Percentiles rank a stretch among this genome's conserved stretches.
phyloP scores from a whole-genome alignment of 1,284 basidiomycete species.

The Polyporus tsugae region DNA sequence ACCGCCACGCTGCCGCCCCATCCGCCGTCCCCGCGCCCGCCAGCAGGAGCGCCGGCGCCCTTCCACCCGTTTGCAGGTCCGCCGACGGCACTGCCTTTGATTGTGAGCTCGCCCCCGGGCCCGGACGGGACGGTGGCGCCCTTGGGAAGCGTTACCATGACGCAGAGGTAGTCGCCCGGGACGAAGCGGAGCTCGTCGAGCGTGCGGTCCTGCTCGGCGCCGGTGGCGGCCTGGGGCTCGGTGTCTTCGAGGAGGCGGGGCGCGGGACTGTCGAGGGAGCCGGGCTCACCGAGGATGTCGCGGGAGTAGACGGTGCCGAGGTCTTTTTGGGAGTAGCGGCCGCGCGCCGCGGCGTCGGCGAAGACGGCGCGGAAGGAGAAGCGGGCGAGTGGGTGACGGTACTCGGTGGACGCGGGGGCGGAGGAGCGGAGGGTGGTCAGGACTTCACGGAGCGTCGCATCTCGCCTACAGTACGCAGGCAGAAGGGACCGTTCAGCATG shows the following conservation, averaged over 20 bases:
- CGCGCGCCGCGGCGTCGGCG: conserved; percentile 73
- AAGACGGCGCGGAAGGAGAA: conserved; percentile 82
- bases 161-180: conserved; percentile 78
- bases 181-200: conserved; percentile 80
- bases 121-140: conserved; percentile 58
- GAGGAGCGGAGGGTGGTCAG: conserved; percentile 75
- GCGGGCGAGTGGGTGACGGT: conserved; percentile 78
- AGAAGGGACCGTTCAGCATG: neutral
- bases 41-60: conserved; percentile 28
- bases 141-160: conserved; percentile 77
- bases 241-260: conserved; percentile 64
- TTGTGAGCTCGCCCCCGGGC: conserved; percentile 46
- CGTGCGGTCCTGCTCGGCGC: conserved; percentile 61
- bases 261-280: conserved; percentile 60
- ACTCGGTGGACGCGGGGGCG: conserved; percentile 68
- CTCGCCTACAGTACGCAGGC: conserved; percentile 64
- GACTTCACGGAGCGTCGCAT: conserved; percentile 79
- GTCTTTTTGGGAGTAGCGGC: conserved; percentile 75
- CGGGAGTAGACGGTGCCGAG: conserved; percentile 81
- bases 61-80: conserved; percentile 49
- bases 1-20: conserved; percentile 51
- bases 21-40: conserved; percentile 52
- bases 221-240: conserved; percentile 46
- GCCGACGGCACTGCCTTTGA: conserved; percentile 57
- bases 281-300: conserved; percentile 81